A percentile compares a stretch with the other conserved stretches of the same genome.
Evolutionary conservation across 352 stramenopile species (phyloP).

Genomic region (Phytopythium mirpurense): DNA sequence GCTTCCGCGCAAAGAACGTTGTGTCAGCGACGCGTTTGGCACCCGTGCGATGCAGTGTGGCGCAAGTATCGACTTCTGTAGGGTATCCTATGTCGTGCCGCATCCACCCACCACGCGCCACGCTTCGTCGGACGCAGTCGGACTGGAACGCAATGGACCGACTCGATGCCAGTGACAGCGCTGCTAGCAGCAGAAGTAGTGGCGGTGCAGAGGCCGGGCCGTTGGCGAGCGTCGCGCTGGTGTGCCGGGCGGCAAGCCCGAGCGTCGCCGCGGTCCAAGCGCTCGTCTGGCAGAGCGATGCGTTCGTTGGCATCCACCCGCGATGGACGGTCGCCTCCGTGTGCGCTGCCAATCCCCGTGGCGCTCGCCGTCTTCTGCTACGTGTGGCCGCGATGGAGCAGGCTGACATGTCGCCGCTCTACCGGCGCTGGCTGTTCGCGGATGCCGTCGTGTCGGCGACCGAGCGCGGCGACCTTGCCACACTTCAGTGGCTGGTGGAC

Average conservation of each 20-base stretch:
- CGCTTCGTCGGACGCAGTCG: too few relatives aligned
- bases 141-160: too few relatives aligned
- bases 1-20: too few relatives aligned
- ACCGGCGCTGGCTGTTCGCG: background rate
- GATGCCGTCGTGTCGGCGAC: background rate
- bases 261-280: background rate
- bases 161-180: too few relatives aligned
- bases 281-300: background rate
- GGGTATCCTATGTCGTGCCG: background rate
- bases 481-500: background rate
- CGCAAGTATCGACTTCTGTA: conserved; percentile 1
- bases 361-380: background rate
- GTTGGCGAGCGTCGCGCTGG: background rate
- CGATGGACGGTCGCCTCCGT: background rate
- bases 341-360: background rate
- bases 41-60: background rate
- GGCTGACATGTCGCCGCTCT: background rate
- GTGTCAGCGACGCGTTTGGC: background rate
- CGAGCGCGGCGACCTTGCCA: background rate
- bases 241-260: background rate
- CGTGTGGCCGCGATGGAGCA: background rate
- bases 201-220: background rate
- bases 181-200: too few relatives aligned
- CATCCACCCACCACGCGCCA: background rate
- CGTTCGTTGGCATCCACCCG: background rate